Evolutionary conservation across 768 basidiomycete genomes (phyloP), one percentile per base, ranked within the genome.

Genomic region (Multifurca ochricompacta): DNA sequence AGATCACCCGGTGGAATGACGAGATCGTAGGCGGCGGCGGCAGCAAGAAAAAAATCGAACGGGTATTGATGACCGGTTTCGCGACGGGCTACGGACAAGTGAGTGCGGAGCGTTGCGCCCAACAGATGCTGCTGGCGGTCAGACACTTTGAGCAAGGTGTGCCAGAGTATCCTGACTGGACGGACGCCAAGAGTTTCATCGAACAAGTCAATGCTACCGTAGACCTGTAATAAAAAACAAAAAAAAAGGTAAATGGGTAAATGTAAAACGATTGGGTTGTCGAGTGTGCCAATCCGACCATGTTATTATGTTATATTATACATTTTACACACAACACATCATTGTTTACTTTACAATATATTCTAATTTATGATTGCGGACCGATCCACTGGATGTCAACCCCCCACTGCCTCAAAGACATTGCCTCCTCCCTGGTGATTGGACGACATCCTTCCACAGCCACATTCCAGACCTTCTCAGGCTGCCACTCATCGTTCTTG

Each of bases 1-100:
- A 62, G 47, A 30, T 71, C 10, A 56, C 60, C 48, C 56, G 42
- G 3, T 67, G 67, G 65, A 69, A 68, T 48, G 31, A 50, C 10
- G 50, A 30, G 21, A 27, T n/a, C n/a, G 25, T 34, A n/a, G 53
- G 28, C 0, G 9, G 16, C 13, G 51, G 31, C n/a, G 4, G 18
- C 14, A 11, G 51, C 6, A 23, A 19, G 6, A 43, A 30, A 11
- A 40, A 30, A 4, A 49, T 62, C 27, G 23, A 43, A 49, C 48
- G 44, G 16, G 49, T 63, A 35, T 53, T 63, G 48, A 56, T 63
- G 57, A 59, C 62, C 0, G 60, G 62, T 31, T 37, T 59, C 16
- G 62, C 51, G 16, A 63, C 60, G n/a, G 62, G 60, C 7, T 35
- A n/a, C 13, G 60, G 53, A 30, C 18, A 37, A 16, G 42, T 57